These are phyloP conservation scores for Tetrapisispora phaffii DNA, from an alignment of 805 yeast species.

Conservation along the genomic window DNA sequence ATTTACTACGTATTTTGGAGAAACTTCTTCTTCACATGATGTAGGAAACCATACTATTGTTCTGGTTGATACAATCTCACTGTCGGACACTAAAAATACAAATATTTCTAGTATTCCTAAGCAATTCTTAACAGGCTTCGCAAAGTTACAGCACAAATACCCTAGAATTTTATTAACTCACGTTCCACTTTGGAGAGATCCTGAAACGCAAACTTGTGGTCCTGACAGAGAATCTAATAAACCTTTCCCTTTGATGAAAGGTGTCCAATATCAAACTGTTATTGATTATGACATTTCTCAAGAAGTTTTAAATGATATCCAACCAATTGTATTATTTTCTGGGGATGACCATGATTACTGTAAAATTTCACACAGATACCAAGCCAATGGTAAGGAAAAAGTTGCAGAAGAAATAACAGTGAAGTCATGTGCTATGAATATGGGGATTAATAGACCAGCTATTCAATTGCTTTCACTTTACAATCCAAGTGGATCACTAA, in stretches of 20 bases:
- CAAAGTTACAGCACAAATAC: conserved; percentile 20
- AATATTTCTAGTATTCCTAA: conserved; percentile 39
- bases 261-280: conserved; percentile 87
- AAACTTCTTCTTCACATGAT: conserved; percentile 42
- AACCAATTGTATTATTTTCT: conserved; percentile 65
- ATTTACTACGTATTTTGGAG: conserved; percentile 67
- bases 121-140: conserved; percentile 39
- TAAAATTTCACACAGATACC: conserved; percentile 48
- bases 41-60: conserved; percentile 64
- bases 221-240: conserved; percentile 58
- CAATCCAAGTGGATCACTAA: conserved; percentile 30
- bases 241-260: conserved; percentile 59
- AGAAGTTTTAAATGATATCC: conserved; percentile 44
- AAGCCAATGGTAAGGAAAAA: conserved; percentile 14
- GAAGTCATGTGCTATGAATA: conserved; percentile 85
- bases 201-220: conserved; percentile 60
- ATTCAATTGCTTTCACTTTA: conserved; percentile 68
- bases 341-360: conserved; percentile 99
- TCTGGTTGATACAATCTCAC: conserved; percentile 72
- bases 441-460: conserved; percentile 82
- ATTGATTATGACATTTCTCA: conserved; percentile 51
- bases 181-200: conserved; percentile 75
- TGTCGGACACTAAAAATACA: conserved; percentile 48
- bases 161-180: conserved; percentile 74
- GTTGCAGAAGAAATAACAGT: conserved; percentile 69